Percentiles rank a stretch among this genome's conserved stretches.
Conservation (phyloP, 768 basidiomycete species). For the Hortiboletus campestris region DNA sequence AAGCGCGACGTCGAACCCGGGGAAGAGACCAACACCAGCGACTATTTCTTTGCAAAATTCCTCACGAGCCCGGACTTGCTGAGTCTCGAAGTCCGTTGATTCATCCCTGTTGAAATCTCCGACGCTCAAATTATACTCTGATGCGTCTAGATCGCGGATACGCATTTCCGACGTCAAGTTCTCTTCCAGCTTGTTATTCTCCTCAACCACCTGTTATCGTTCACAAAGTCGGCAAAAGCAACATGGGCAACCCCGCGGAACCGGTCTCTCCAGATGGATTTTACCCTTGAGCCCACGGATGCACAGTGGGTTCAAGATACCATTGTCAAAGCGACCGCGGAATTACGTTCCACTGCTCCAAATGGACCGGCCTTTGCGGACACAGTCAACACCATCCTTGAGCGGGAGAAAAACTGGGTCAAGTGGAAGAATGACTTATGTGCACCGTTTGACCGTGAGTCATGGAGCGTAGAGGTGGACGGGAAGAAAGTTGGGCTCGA, state of each 20-base stretch:
- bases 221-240: conserved; percentile 66
- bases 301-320: conserved; percentile 78
- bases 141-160: conserved; percentile 71
- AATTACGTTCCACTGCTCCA: conserved; percentile 72
- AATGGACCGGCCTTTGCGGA: conserved; percentile 76
- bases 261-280: conserved; percentile 80
- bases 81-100: conserved; percentile 71
- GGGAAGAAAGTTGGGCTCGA: conserved; percentile 55
- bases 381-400: conserved; percentile 66
- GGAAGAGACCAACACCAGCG: conserved; percentile 49
- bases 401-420: conserved; percentile 88
- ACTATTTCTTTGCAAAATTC: conserved; percentile 95
- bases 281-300: conserved; percentile 65
- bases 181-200: conserved; percentile 81
- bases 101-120: background rate
- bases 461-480: conserved; percentile 52
- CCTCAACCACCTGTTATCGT: conserved; percentile 71
- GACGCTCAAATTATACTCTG: conserved; percentile 9
- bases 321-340: conserved; percentile 49
- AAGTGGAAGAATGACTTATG: conserved; percentile 87
- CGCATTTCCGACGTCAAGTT: conserved; percentile 90
- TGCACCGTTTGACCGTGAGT: conserved; percentile 72
- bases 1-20: conserved; percentile 63
- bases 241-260: conserved; percentile 64
- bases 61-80: conserved; percentile 84